Evolutionary conservation across 2,329 filamentous ascomycete species (phyloP), one percentile per base, ranked within the genome.

Genomic region (Neopestalotiopsis sp.): DNA sequence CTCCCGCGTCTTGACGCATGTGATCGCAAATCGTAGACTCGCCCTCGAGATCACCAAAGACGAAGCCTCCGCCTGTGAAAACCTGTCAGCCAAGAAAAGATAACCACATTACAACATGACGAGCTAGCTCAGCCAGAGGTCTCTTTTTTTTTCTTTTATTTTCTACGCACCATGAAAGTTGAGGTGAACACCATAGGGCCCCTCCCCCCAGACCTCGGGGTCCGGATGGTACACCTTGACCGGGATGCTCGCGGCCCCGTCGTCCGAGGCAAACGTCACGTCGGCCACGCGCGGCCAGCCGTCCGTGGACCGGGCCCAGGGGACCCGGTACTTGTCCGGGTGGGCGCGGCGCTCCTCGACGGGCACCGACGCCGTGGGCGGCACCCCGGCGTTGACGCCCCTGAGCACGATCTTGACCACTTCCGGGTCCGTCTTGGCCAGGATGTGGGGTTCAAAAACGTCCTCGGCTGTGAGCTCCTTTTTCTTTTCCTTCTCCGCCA

Each of bases 1-100:
- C 72, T 0, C 79, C 79, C 1, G 79, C 79, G 13, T 74, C 74
- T 59, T 81, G 77, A 0, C 78, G 74, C 78, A 82, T 79, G 65
- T 72, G 78, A 58, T 80, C 69, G 65, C 81, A 82, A 3, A 81
- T 66, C 14, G 74, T 72, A 17, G 75, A 77, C 59, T 82, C 79
- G 14, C 74, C 72, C 2, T 68, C 68, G 65, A 83, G 65, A 63
- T 79, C 75, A 1, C 81, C 81, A 1, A 81, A 68, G 4, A 81
- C 78, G 61, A 81, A 82, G 0, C 81, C 81, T 7, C 81, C 81
- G 0, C 80, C 79, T 80, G 14, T 34, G 7, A 10, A 24, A 28
- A 14, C 17, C 14, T 24, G 20, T 59, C 17, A 59, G 30, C 28
- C 24, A 32, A 24, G 24, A 24, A 24, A 24, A 24, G 24, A 24